Percentiles rank a stretch among this genome's conserved stretches.
Evolutionary conservation across 2,329 filamentous ascomycete genomes (phyloP).

Genomic region (Epichloe scottii): DNA sequence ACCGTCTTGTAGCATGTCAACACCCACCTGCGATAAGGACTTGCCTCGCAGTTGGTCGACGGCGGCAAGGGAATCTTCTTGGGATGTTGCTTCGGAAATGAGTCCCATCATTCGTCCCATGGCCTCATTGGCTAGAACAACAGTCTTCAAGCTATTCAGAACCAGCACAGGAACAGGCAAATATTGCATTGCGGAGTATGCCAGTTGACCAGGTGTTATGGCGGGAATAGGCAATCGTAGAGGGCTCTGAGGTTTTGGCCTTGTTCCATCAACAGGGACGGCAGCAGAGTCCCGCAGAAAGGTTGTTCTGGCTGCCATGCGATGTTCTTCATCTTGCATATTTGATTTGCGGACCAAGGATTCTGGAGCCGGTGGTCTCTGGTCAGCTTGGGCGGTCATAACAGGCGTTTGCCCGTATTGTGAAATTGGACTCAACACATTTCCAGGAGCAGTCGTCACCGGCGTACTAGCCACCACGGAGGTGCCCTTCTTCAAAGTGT

Average conservation of each 20-base stretch:
- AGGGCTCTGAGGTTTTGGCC: constrained; percentile 26
- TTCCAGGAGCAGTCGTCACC: constrained; percentile 12
- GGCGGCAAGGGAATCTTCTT: constrained; percentile 30
- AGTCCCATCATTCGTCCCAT: constrained; percentile 54
- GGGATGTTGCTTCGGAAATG: constrained; percentile 27
- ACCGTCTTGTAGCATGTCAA: constrained; percentile 62
- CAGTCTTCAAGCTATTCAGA: constrained; percentile 54
- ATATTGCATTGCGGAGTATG: constrained; percentile 59
- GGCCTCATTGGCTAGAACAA: constrained; percentile 63
- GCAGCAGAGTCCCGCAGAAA: constrained; percentile 22
- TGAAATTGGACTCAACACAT: constrained; percentile 1
- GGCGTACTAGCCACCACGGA: constrained; percentile 17
- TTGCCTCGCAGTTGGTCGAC: constrained; percentile 52
- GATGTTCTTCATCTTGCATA: constrained; percentile 14
- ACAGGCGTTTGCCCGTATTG: background rate
- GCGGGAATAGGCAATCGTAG: constrained; percentile 31
- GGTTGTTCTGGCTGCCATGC: constrained; percentile 16
- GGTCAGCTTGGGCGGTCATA: background rate
- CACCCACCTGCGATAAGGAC: constrained; percentile 54
- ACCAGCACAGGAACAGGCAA: constrained; percentile 61
- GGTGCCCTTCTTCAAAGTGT: constrained; percentile 18
- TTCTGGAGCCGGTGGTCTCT: background rate
- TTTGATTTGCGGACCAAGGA: background rate
- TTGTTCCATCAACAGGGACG: constrained; percentile 9
- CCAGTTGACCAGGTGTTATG: constrained; percentile 40